phyloP scores from a whole-genome alignment of 1,284 basidiomycete genomes.

The Trametes sp. region DNA sequence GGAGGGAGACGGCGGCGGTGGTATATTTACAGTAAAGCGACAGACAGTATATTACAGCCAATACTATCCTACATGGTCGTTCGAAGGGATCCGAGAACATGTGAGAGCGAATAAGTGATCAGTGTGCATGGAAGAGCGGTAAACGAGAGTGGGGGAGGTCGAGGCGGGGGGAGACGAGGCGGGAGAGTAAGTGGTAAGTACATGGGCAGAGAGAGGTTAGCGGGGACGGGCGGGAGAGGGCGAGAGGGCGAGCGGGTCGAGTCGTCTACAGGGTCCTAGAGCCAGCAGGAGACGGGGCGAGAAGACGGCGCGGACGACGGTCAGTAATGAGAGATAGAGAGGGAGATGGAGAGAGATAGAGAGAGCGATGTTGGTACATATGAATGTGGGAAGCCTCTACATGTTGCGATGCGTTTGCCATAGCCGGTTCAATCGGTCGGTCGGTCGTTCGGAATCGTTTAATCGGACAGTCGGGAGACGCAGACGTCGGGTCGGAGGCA shows the following conservation, averaged over 20 bases:
- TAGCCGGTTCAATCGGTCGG: conserved; percentile 8
- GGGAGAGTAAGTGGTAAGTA: no score
- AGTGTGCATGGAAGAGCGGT: conserved; percentile 26
- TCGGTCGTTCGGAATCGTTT: background rate
- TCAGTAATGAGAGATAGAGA: conserved; percentile 20
- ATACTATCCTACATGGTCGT: conserved; percentile 37
- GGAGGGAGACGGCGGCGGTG: conserved; percentile 7
- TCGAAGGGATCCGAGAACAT: conserved; percentile 36
- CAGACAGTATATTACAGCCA: conserved; percentile 38
- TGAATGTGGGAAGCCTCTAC: conserved; percentile 32
- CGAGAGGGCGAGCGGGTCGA: conserved; percentile 10
- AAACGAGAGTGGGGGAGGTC: background rate
- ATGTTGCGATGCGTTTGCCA: conserved; percentile 19
- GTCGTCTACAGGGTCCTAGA: conserved; percentile 35
- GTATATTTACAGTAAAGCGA: conserved; percentile 34
- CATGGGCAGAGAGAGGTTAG: no score
- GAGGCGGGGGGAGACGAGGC: conserved; percentile 2
- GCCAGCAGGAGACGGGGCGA: conserved; percentile 24
- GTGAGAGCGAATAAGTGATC: conserved; percentile 38
- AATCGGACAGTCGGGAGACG: background rate
- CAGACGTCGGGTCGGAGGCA: background rate
- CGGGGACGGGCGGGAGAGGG: background rate
- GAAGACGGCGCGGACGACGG: conserved; percentile 9
- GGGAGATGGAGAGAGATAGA: conserved; percentile 16
- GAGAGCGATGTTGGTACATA: conserved; percentile 31